Evolutionary conservation across 1,139 yeast genomes (phyloP).

Genomic region (Suhomyces yuchorum): DNA sequence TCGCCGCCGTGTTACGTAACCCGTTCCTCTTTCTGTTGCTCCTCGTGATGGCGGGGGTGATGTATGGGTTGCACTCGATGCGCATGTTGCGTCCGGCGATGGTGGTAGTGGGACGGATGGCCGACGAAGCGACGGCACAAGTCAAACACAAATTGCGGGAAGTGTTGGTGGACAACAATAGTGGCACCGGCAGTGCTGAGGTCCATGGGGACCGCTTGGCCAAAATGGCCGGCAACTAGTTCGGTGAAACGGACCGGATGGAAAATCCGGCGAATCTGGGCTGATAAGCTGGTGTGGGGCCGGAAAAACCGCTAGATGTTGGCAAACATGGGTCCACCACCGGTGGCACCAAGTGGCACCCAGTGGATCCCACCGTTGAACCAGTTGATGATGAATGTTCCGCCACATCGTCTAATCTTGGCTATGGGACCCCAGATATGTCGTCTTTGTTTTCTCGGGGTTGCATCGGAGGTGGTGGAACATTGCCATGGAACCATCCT

Average conservation of each 20-base stretch:
- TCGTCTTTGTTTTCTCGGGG: background rate
- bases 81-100: slow-evolving; percentile 78
- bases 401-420: background rate
- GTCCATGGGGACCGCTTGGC: slow-evolving; percentile 7
- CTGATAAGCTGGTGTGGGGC: background rate
- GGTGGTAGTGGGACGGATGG: slow-evolving; percentile 57
- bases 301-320: background rate
- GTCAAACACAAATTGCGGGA: slow-evolving; percentile 62
- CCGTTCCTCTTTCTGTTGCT: slow-evolving; percentile 72
- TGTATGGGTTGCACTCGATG: slow-evolving; percentile 68
- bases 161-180: slow-evolving; percentile 42
- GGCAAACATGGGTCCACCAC: background rate
- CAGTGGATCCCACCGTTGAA: too few relatives aligned
- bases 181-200: background rate
- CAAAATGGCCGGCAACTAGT: slow-evolving; percentile 4
- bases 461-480: background rate
- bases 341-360: too few relatives aligned
- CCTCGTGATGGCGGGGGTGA: slow-evolving; percentile 55
- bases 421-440: background rate
- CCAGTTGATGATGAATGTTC: background rate
- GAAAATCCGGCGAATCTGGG: background rate
- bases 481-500: background rate
- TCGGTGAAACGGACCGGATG: background rate
- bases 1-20: slow-evolving; percentile 81
- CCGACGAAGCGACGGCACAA: slow-evolving; percentile 57